Evolutionary conservation across 2,329 filamentous ascomycete species (phyloP).

Genomic region (Apiospora sp.): DNA sequence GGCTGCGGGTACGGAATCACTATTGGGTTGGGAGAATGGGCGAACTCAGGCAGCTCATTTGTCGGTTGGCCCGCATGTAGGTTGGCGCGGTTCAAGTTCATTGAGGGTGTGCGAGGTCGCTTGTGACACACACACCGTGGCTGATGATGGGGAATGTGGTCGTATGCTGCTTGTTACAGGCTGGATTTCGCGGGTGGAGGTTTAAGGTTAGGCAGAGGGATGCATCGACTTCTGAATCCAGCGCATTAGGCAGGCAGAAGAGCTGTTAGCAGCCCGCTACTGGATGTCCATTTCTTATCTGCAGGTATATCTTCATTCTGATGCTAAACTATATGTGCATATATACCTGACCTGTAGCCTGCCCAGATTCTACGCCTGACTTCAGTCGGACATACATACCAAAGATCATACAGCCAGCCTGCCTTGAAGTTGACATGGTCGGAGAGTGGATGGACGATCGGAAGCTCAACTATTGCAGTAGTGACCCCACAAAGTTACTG

Average conservation of each 20-base stretch:
- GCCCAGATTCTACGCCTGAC: too few species aligned
- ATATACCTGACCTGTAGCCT: neutral
- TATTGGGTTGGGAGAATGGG: slow-evolving; percentile 16
- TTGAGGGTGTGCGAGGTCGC: slow-evolving; percentile 1
- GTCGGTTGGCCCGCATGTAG: slow-evolving; percentile 18
- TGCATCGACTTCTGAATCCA: neutral
- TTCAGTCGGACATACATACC: neutral
- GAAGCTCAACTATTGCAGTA: slow-evolving; percentile 11
- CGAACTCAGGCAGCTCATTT: slow-evolving; percentile 16
- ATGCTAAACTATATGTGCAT: neutral
- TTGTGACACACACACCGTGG: slow-evolving; percentile 14
- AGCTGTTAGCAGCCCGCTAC: neutral
- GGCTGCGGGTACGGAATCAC: neutral
- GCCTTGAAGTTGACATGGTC: neutral
- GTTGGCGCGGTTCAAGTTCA: slow-evolving; percentile 19
- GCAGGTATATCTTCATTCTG: neutral
- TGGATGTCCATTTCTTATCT: neutral
- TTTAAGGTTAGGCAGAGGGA: slow-evolving; percentile 8
- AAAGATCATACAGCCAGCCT: neutral
- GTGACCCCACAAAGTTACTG: slow-evolving; percentile 20
- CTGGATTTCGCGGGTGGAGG: slow-evolving; percentile 11
- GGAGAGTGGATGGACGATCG: slow-evolving; percentile 10
- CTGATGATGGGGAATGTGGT: slow-evolving; percentile 14
- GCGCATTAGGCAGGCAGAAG: neutral
- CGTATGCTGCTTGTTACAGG: slow-evolving; percentile 12